A percentile compares a stretch with the other conserved stretches of the same genome.
Evolutionary conservation across 139 green algal species (phyloP).

Genomic region (Bryopsis sp.): DNA sequence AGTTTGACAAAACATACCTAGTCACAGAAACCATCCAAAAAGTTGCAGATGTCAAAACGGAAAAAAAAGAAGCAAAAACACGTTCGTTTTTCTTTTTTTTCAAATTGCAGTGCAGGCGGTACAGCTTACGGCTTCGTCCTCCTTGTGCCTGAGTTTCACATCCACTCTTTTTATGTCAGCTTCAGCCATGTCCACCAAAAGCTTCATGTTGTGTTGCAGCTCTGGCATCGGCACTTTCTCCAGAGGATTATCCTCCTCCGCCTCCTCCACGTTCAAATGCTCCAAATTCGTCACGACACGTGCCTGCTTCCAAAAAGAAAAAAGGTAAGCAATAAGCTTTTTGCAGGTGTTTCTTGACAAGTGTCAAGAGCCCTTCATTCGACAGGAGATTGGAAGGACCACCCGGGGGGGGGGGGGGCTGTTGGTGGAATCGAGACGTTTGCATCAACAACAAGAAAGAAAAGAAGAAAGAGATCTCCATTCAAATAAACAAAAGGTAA

Average conservation of each 20-base stretch:
- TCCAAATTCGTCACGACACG: slow-evolving; percentile 85
- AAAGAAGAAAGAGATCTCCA: too few species aligned
- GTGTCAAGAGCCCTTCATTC: too few species aligned
- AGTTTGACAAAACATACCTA: too few species aligned
- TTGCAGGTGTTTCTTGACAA: too few species aligned
- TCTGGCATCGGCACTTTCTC: slow-evolving; percentile 78
- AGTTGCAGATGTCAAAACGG: too few species aligned
- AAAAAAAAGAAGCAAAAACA: too few species aligned
- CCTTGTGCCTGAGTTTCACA: slow-evolving; percentile 65
- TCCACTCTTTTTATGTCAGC: slow-evolving; percentile 76
- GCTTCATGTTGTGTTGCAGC: slow-evolving; percentile 95
- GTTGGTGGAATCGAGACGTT: too few species aligned
- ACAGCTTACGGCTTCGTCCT: slow-evolving; percentile 35
- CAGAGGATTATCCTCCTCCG: slow-evolving; percentile 9
- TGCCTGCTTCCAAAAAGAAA: slow-evolving; percentile 11
- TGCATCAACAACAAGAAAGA: too few species aligned
- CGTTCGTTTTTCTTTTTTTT: slow-evolving; percentile 14
- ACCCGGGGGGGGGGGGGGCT: slow-evolving; percentile 13
- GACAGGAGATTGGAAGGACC: slow-evolving; percentile 21
- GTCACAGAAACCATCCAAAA: too few species aligned
- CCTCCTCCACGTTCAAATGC: slow-evolving; percentile 50
- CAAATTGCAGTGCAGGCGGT: too few species aligned
- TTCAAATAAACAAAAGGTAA: too few species aligned
- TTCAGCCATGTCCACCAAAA: slow-evolving; percentile 75
- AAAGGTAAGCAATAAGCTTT: slow-evolving; percentile 11